phyloP scores from a whole-genome alignment of 2,329 filamentous ascomycete genomes.

The Neofusicoccum kwambonambiense region DNA sequence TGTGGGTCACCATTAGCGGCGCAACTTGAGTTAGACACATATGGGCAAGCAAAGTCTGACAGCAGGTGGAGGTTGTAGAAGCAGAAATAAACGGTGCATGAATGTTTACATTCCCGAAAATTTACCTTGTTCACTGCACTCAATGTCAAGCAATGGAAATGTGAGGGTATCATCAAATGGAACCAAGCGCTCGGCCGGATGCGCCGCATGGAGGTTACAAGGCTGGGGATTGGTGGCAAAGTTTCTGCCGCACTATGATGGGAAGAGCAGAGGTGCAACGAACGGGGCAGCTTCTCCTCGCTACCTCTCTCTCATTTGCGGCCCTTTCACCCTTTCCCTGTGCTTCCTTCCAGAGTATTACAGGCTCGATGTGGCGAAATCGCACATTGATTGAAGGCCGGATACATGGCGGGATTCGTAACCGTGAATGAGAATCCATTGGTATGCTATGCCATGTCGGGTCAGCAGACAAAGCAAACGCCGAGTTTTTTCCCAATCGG shows the following conservation, averaged over 20 bases:
- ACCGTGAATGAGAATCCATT: conserved; percentile 20
- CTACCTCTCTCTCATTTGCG: background rate
- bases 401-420: conserved; percentile 1
- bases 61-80: too few relatives aligned
- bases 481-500: conserved; percentile 17
- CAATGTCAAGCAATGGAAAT: too few relatives aligned
- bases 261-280: background rate
- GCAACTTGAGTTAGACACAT: too few relatives aligned
- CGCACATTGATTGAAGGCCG: background rate
- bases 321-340: background rate
- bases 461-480: conserved; percentile 18
- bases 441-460: conserved; percentile 19
- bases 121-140: too few relatives aligned
- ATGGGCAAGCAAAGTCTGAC: too few relatives aligned
- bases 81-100: too few relatives aligned
- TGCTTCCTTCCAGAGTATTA: background rate
- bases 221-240: too few relatives aligned
- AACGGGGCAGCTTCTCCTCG: background rate
- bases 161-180: too few relatives aligned
- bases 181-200: too few relatives aligned
- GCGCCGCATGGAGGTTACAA: too few relatives aligned
- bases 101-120: too few relatives aligned
- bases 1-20: too few relatives aligned
- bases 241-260: background rate
- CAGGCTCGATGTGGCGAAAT: background rate